These are phyloP conservation scores for Alopecurus myosuroides DNA, from an alignment of 176 grass and related monocot genomes.

Conservation along the genomic window DNA sequence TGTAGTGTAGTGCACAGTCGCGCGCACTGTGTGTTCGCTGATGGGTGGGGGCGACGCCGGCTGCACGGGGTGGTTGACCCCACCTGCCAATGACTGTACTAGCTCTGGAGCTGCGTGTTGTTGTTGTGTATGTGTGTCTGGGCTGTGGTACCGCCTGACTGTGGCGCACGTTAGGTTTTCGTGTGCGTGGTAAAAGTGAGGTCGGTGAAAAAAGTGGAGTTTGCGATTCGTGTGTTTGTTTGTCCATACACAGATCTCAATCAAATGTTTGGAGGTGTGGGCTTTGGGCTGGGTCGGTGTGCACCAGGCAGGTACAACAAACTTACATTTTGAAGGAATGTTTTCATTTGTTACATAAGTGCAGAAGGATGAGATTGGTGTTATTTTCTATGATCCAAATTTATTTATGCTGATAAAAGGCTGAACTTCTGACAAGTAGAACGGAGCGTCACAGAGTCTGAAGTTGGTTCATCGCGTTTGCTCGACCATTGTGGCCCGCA, in stretches of 20 bases:
- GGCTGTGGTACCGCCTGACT: not conserved
- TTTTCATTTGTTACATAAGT: too few species aligned
- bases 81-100: not conserved
- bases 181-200: not conserved
- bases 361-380: too few species aligned
- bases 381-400: too few species aligned
- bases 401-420: too few species aligned
- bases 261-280: not conserved
- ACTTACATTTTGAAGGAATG: too few species aligned
- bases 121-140: not conserved
- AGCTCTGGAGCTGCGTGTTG: not conserved
- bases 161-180: conserved; percentile 8
- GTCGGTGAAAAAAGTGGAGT: not conserved
- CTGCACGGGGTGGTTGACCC: not conserved
- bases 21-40: not conserved
- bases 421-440: too few species aligned
- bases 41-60: not conserved
- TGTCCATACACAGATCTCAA: not conserved
- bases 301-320: too few species aligned
- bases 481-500: too few species aligned
- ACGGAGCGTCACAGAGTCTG: too few species aligned
- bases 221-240: not conserved
- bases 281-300: too few species aligned
- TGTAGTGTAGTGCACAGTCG: not conserved
- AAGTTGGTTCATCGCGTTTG: too few species aligned